These are phyloP conservation scores for Leccinum obscurum DNA, from an alignment of 768 basidiomycete genomes.

Conservation along the genomic window DNA sequence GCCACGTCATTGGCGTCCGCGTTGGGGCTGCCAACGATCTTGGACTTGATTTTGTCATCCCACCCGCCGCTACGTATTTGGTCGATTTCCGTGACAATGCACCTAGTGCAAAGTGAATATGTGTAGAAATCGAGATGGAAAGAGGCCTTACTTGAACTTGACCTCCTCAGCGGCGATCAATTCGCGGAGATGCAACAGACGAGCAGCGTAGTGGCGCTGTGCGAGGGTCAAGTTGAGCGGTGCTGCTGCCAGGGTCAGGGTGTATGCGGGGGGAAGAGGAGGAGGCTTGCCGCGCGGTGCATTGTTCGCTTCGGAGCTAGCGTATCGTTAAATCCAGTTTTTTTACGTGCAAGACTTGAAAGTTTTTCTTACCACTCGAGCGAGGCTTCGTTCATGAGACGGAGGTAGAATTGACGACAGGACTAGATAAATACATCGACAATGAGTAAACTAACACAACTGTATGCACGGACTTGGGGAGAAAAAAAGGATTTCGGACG, in stretches of 20 bases:
- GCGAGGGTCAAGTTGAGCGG: slow-evolving; percentile 68
- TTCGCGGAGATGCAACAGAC: slow-evolving; percentile 70
- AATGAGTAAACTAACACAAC: slow-evolving; percentile 18
- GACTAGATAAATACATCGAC: slow-evolving; percentile 43
- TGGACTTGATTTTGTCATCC: slow-evolving; percentile 51
- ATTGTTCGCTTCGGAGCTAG: slow-evolving; percentile 50
- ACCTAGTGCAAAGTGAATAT: slow-evolving; percentile 38
- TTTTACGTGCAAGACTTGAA: neutral
- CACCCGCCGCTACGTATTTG: slow-evolving; percentile 68
- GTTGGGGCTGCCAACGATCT: slow-evolving; percentile 25
- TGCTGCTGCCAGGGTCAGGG: slow-evolving; percentile 43
- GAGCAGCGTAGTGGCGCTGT: slow-evolving; percentile 67
- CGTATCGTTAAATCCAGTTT: neutral
- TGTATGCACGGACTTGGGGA: slow-evolving; percentile 48
- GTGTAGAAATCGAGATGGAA: neutral
- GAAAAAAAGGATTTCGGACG: slow-evolving; percentile 68
- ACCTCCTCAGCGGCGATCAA: slow-evolving; percentile 72
- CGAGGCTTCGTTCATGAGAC: slow-evolving; percentile 67
- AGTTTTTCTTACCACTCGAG: slow-evolving; percentile 54
- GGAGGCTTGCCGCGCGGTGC: slow-evolving; percentile 50
- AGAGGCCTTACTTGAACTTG: slow-evolving; percentile 65
- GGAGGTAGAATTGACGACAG: slow-evolving; percentile 65
- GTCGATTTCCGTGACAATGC: slow-evolving; percentile 71
- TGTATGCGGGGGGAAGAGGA: neutral
- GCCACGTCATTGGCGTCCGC: slow-evolving; percentile 9